Evolutionary conservation across 352 stramenopile genomes (phyloP), one percentile per base, ranked within the genome.

Genomic region (Phytophthora niederhauseri): DNA sequence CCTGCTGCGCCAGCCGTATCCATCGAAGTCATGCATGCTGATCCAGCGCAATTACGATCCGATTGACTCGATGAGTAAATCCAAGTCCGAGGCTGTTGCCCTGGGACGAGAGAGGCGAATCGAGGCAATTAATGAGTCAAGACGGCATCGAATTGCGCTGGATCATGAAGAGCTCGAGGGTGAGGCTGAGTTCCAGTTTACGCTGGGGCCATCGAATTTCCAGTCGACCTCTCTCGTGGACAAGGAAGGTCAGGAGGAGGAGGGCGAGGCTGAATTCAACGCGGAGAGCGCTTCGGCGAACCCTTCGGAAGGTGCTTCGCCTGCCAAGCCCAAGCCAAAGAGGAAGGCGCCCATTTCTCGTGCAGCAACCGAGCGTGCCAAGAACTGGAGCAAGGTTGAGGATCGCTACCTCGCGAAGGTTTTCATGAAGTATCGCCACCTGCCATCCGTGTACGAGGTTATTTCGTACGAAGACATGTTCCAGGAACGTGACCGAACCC

Each of bases 381-480:
- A 93, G 72, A 92, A 82, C 41, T 95, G 88, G 88, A 95, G 78
- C 24, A 91, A 88, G 36, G 84, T 94, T 6, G 88, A 95, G 65
- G 88, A 95, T 64, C 81, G 85, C 7, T 92, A 93, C 53, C 65
- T 95, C 15, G 81, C 85, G 22, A 95, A 93, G 54, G 81, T 92
- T 31, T 95, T 84, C 63, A 73, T 78, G 50, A 90, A 91, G 58
- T 95, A 89, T 62, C 81, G 84, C 12, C 89, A 96, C 59, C 70
- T 96, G 30, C 87, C 87, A 19, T 94, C 84, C 0, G 89, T 93
- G 20, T 95, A 93, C 61, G 89, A 96, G 56, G 87, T 95, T 24
- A 90, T 96, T 66, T 94, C 87, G 61, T 95, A 94, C 58, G 89
- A 96, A 76, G 89, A 96, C 51, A 94, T 96, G 87, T 95, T 96